Base-by-base conservation (phyloP, 495 filamentous ascomycete species). In the Massariosphaeria phaeospora region DNA sequence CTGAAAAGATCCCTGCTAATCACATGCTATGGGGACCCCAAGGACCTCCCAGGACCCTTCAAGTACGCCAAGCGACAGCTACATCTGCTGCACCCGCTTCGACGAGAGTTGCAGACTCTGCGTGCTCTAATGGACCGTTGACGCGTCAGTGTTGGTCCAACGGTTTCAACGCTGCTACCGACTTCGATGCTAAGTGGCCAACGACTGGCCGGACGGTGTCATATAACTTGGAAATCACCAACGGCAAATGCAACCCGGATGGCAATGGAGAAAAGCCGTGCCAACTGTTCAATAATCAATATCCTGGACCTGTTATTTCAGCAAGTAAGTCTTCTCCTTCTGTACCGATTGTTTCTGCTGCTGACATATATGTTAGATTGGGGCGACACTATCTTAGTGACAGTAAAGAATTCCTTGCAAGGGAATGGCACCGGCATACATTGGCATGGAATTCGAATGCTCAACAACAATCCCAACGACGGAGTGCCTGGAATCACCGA, bases 401-500 rank as follows among this genome's bases (percentile, higher is more conserved):
- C 64, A 1, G 58, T 72, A 12, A 65, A 59, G 33, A 72, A 70
- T 29, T 33, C 33, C 2, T 13, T 72, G 27, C 35, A 49, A 1
- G 53, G 55, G 27, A 72, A 72, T 41, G 69, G 69, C 27, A 70
- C 69, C 6, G 46, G 45, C 17, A 67, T 70, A 20, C 69, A 72
- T 30, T 70, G 65, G 65, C 68, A 72, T 50, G 69, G 69, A 21
- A 62, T 72, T 30, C 60, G 69, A 11, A 60, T 66, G 53, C 55
- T 67, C 8, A 53, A 63, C 34, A 66, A 44, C 21, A 60, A 51
- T 33, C 31, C 17, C 2, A 25, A 64, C 26, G 69, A 72, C 39
- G 69, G 69, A 30, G 65, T 67, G 2, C 63, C 65, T 26, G 69
- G 69, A 12, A 58, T 72, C 18, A 72, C 69, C 10, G 65, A 70